Evolutionary conservation across 331 rosid species (phyloP), one percentile per base, ranked within the genome.

Genomic region (Acacia concinna): DNA sequence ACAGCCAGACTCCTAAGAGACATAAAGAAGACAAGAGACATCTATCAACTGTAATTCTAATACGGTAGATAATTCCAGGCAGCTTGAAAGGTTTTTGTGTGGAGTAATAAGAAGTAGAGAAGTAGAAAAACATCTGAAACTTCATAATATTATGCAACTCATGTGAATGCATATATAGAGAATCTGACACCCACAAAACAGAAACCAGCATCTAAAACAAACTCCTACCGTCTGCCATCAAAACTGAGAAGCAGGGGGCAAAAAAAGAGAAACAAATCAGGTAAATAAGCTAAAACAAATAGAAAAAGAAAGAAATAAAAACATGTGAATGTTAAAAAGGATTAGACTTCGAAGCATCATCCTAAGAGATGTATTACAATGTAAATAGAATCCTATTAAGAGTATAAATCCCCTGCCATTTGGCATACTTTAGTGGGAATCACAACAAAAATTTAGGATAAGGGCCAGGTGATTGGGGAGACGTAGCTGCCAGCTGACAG

Each of bases 1-100:
- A 23, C 62, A 72, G 23, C 65, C 21, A 23, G 73, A 41, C 73
- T 68, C 73, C 37, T 30, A 64, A 71, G 51, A 77, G 40, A 77
- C 64, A 23, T n/a, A 18, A 18, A 40, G 27, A 68, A 51, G 28
- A 69, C 27, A 23, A 27, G 66, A 68, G 73, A 23, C 52, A 69
- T 14, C 6, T 25, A 69, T 25, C 56, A 43, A 41, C 74, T 68
- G 12, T 25, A 60, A 30, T 73, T 71, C 25, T 47, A 60, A 20
- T 25, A 76, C 20, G 13, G 66, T 49, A 27, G 77, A 75, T 34
- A 51, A 68, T 46, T 60, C 63, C 31, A 40, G 49, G 44, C 66
- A 72, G 76, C 28, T 41, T 27, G 79, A 20, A 66, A 17, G 35
- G 34, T 23, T 38, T 62, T 13, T 38, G 15, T 40, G 70, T 71